Evolutionary conservation across 495 filamentous ascomycete species (phyloP).

Genomic region (Elaphomyces granulatus): DNA sequence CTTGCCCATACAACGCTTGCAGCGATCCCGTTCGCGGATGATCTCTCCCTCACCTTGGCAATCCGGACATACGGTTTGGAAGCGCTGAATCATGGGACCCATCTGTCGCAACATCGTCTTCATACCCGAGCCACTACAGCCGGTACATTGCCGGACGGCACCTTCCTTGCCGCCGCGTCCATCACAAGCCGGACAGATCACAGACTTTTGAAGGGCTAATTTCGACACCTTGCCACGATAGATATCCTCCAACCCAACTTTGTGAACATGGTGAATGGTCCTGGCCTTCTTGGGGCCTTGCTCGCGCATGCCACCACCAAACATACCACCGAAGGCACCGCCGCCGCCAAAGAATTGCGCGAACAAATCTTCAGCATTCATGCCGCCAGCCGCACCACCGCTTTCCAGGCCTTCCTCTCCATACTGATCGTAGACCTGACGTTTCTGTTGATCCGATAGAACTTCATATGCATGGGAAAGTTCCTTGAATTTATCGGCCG

Average conservation of each 20-base stretch:
- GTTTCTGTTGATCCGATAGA: slow-evolving; percentile 83
- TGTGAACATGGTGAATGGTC: slow-evolving; percentile 94
- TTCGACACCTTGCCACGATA: slow-evolving; percentile 98
- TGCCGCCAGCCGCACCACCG: slow-evolving; percentile 67
- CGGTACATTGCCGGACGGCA: slow-evolving; percentile 77
- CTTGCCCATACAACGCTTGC: slow-evolving; percentile 89
- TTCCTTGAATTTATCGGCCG: slow-evolving; percentile 97
- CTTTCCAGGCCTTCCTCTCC: slow-evolving; percentile 90
- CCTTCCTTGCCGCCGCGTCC: slow-evolving; percentile 96
- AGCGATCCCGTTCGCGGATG: slow-evolving; percentile 88
- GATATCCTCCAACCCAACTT: slow-evolving; percentile 94
- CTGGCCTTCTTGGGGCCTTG: slow-evolving; percentile 85
- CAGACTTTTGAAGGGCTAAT: slow-evolving; percentile 89
- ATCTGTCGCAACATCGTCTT: slow-evolving; percentile 99
- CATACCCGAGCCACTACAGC: slow-evolving; percentile 89
- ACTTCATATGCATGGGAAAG: slow-evolving; percentile 90
- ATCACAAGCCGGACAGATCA: slow-evolving; percentile 91
- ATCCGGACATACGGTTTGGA: slow-evolving; percentile 98
- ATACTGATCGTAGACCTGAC: slow-evolving; percentile 87
- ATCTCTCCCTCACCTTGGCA: slow-evolving; percentile 95
- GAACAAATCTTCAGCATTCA: slow-evolving; percentile 95
- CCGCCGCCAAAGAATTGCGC: slow-evolving; percentile 95
- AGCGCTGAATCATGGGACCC: slow-evolving; percentile 99
- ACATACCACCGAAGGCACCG: slow-evolving; percentile 69
- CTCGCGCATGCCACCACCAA: slow-evolving; percentile 70